phyloP scores from a whole-genome alignment of 768 basidiomycete genomes.

The Lentinus brumalis region DNA sequence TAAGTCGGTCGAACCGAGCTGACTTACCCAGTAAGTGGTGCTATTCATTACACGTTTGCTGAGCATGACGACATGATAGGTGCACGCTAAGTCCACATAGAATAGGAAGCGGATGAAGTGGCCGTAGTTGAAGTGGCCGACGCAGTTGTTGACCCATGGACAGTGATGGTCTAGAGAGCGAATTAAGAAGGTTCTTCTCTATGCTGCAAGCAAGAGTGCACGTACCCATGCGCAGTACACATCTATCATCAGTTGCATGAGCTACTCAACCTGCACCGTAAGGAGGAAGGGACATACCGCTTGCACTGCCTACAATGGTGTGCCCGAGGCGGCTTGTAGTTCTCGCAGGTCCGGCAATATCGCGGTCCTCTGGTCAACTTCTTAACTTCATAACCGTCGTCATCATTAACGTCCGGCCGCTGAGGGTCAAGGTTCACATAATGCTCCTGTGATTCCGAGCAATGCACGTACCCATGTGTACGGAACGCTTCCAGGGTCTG shows the following conservation, averaged over 20 bases:
- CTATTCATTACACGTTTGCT: conserved; percentile 59
- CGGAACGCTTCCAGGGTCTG: conserved; percentile 87
- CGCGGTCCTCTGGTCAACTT: conserved; percentile 80
- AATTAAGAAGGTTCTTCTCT: neutral
- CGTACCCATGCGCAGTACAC: conserved; percentile 88
- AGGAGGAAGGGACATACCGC: conserved; percentile 47
- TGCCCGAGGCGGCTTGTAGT: conserved; percentile 83
- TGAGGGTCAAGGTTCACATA: conserved; percentile 31
- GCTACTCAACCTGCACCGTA: neutral
- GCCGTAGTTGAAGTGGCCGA: conserved; percentile 90
- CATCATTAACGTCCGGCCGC: conserved; percentile 70
- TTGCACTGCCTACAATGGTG: conserved; percentile 94
- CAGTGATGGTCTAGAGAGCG: conserved; percentile 75
- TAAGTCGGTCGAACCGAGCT: neutral
- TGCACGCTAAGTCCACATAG: conserved; percentile 88
- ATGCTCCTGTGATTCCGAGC: neutral
- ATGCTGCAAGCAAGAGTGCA: neutral
- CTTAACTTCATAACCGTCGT: conserved; percentile 88
- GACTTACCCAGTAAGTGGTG: conserved; percentile 57
- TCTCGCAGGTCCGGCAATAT: conserved; percentile 84
- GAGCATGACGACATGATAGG: conserved; percentile 87
- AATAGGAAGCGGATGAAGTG: conserved; percentile 91
- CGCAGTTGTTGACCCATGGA: conserved; percentile 93
- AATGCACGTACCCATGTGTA: conserved; percentile 62
- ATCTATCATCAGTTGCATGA: conserved; percentile 42